Evolutionary conservation across 192 early-diverging fungal species (phyloP), one percentile per base, ranked within the genome.

Genomic region (Umbelopsis sp.): DNA sequence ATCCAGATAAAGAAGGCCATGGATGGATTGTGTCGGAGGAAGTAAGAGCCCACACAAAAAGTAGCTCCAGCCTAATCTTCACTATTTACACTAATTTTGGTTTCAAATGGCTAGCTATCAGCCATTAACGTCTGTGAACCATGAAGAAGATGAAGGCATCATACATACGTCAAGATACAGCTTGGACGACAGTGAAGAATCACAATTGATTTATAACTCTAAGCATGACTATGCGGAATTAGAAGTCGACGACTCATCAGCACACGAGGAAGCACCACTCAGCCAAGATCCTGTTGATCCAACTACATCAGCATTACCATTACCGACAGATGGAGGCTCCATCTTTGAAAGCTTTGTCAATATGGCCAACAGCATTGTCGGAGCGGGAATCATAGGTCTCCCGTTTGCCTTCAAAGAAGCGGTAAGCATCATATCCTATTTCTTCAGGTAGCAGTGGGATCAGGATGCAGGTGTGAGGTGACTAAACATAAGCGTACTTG

Each of bases 301-400:
- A 2, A 3, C 54, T 47, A 31, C 22, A 65, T 24, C 73, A 50
- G 4, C 21, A 9, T 74, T 71, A 26, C 59, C 65, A 17, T 36
- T 82, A 22, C 87, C 87, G 4, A 76, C 76, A n/a, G 82, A 86
- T 26, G 85, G 87, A 17, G 87, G 87, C 4, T 80, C 81, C 9
- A 56, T 88, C 21, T 85, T 88, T 53, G 78, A 80, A 34, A 88
- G 87, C 26, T 88, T 84, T 67, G 76, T 77, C 73, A 95, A 96
- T 71, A 91, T 97, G 83, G 93, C 95, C 31, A 97, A 97, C 77
- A 93, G 92, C 47, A 97, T 97, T 38, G 91, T 97, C 71, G 96
- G 96, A 11, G 96, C 96, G 21, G 96, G 96, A 78, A 87, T 85
- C 36, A 87, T 88, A 79, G 96, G 96, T 2, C 75, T 97, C 11